These are phyloP conservation scores for Coccomyxa sp. DNA, from an alignment of 139 green algal species.

Conservation along the genomic window DNA sequence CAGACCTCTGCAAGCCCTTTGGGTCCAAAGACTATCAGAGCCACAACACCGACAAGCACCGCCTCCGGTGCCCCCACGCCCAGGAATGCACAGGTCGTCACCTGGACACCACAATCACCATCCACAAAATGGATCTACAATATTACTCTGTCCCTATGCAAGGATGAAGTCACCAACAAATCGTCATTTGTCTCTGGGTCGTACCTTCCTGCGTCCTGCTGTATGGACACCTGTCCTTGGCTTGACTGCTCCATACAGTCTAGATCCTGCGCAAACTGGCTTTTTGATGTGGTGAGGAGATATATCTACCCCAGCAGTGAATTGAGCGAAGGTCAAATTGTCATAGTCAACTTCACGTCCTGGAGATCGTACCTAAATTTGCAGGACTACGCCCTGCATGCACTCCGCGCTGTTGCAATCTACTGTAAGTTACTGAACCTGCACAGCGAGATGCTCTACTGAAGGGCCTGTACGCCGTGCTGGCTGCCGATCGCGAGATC, in stretches of 20 bases:
- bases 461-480: too few relatives aligned
- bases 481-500: too few relatives aligned
- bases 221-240: background rate
- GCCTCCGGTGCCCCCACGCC: conserved; percentile 96
- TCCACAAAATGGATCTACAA: background rate
- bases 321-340: too few relatives aligned
- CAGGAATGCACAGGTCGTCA: conserved; percentile 51
- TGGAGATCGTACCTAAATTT: too few relatives aligned
- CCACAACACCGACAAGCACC: conserved; percentile 94
- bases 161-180: background rate
- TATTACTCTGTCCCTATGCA: too few relatives aligned
- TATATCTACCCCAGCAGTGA: too few relatives aligned
- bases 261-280: background rate
- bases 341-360: too few relatives aligned
- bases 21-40: conserved; percentile 95
- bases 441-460: too few relatives aligned
- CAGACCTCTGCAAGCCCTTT: conserved; percentile 90
- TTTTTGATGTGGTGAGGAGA: background rate
- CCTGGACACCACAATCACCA: background rate
- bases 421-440: too few relatives aligned
- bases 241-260: background rate
- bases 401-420: too few relatives aligned
- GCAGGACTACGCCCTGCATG: too few relatives aligned
- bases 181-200: background rate
- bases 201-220: background rate